Conservation (phyloP, 1,284 basidiomycete genomes). For the Boletus sp. region DNA sequence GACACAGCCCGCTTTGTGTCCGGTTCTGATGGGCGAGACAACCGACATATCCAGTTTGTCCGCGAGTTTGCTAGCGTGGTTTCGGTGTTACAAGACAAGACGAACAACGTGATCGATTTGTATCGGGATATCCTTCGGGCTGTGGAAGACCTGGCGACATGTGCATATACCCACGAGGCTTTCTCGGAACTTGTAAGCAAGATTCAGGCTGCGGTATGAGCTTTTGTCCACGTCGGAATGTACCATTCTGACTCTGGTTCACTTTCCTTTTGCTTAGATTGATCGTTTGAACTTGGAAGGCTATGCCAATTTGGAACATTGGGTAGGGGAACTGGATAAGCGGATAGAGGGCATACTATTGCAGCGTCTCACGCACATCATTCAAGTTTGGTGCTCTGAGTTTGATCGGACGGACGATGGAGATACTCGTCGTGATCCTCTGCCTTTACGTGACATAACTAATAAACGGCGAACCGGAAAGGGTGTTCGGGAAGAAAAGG, state of each 20-base stretch:
- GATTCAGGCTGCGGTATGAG: conserved; percentile 80
- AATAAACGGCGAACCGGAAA: conserved; percentile 66
- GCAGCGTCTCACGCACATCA: conserved; percentile 75
- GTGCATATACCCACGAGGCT: conserved; percentile 78
- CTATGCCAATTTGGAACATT: conserved; percentile 95
- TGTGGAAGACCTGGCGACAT: conserved; percentile 85
- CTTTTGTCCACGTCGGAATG: not conserved
- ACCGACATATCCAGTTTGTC: conserved; percentile 89
- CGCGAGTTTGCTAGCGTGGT: conserved; percentile 92
- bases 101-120: conserved; percentile 88
- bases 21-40: conserved; percentile 74
- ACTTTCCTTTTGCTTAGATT: conserved; percentile 49
- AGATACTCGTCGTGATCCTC: conserved; percentile 51
- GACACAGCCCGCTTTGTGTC: conserved; percentile 74
- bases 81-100: conserved; percentile 91
- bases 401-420: conserved; percentile 73
- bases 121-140: conserved; percentile 82
- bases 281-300: conserved; percentile 94
- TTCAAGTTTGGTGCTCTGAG: conserved; percentile 84
- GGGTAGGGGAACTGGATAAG: conserved; percentile 87
- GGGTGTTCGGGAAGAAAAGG: conserved; percentile 71
- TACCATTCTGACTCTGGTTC: not conserved
- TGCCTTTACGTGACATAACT: conserved; percentile 49
- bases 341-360: conserved; percentile 82
- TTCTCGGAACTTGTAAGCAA: conserved; percentile 77